Evolutionary conservation across 1,139 yeast species (phyloP), one percentile per base, ranked within the genome.

Genomic region (Lodderomyces jiufengensis): DNA sequence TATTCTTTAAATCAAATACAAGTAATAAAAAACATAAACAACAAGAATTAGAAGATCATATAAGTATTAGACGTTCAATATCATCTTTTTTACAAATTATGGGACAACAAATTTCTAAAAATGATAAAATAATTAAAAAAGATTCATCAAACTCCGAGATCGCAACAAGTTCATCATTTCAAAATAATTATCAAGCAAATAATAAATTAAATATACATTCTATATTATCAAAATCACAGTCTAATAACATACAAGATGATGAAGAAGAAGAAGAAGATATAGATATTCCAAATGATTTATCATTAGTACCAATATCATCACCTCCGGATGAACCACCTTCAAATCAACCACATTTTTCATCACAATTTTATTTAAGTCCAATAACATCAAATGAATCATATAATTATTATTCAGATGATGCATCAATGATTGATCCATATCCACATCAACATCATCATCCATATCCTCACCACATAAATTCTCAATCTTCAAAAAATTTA

Each of bases 361-460:
- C 63, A 13, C 47, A 61, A n/a, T 52, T 61, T 31, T 52, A 57
- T 37, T 51, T 64, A 31, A 59, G 65, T 10, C 70, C 70, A 14
- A 57, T 64, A 38, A 62, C 69, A 3, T 60, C 67, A 4, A 56
- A 59, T 31, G 70, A 64, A 31, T 54, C 62, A 10, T 33, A 36
- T 21, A 38, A 36, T 21, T 37, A 33, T 11, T 34, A 38, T 27
- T 38, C 41, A 4, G 41, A 37, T 22, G 33, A 34, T 18, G 26
- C 32, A 5, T 30, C 34, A 14, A 28, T 31, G 29, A 20, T 21
- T 9, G 37, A 26, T n/a, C 31, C 36, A 2, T 14, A 32, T 9
- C 39, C 33, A 3, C 31, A 27, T 20, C 24, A 22, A 10, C 22
- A 13, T 14, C 36, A 25, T 12, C 29, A 25, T 20, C 27, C 16